Evolutionary conservation across 176 grass and related monocot species (phyloP).

Genomic region (Avena sativa): DNA sequence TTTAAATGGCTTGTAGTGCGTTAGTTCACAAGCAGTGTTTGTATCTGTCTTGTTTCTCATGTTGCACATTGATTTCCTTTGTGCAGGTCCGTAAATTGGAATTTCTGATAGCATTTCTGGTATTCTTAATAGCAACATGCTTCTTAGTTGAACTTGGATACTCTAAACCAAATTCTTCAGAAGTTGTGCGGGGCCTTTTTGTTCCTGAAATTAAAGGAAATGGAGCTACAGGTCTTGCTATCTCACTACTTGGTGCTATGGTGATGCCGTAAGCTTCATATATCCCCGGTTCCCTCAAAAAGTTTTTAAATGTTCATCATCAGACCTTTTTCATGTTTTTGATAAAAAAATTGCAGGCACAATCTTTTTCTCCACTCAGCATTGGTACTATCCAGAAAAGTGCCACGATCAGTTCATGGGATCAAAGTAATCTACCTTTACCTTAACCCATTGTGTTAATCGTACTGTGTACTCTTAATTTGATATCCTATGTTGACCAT

Average conservation of each 20-base stretch:
- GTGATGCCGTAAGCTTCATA: conserved; percentile 93
- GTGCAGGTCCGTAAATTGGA: conserved; percentile 92
- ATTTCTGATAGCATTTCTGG: conserved; percentile 88
- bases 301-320: background rate
- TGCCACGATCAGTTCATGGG: conserved; percentile 84
- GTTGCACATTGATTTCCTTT: conserved; percentile 22
- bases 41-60: conserved; percentile 33
- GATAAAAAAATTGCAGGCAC: conserved; percentile 63
- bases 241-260: conserved; percentile 97
- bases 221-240: conserved; percentile 91
- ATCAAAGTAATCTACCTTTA: conserved; percentile 68
- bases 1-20: too few species aligned
- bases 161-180: conserved; percentile 84
- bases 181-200: conserved; percentile 95
- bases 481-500: background rate
- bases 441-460: background rate
- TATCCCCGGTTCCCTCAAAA: background rate
- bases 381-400: conserved; percentile 95
- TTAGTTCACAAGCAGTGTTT: background rate
- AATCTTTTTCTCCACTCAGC: conserved; percentile 99
- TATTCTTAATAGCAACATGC: conserved; percentile 84
- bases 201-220: conserved; percentile 94
- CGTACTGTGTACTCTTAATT: conserved; percentile 10
- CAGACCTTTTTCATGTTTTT: conserved; percentile 14
- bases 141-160: conserved; percentile 89